These are phyloP conservation scores for Russula virescens DNA, from an alignment of 768 basidiomycete genomes.

Conservation along the genomic window DNA sequence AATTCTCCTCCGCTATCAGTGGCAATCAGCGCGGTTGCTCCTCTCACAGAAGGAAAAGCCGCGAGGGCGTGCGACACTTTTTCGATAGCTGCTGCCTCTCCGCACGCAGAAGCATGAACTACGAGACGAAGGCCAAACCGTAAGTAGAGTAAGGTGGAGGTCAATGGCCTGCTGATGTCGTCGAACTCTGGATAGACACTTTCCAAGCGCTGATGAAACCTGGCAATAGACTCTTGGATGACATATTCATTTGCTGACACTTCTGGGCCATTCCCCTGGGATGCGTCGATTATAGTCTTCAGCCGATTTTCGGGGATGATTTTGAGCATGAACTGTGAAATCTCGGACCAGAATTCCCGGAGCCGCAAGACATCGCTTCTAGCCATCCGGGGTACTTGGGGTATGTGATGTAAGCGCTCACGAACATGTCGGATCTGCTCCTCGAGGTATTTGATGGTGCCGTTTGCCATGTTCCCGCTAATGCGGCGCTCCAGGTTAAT, in stretches of 20 bases:
- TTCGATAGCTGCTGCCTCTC: conserved; percentile 1
- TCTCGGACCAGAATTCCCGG: conserved; percentile 67
- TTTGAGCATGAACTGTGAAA: conserved; percentile 66
- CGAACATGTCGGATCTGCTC: conserved; percentile 31
- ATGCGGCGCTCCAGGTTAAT: conserved; percentile 45
- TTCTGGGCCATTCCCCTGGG: conserved; percentile 35
- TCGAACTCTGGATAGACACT: conserved; percentile 59
- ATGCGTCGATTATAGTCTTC: conserved; percentile 38
- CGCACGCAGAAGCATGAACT: conserved; percentile 24
- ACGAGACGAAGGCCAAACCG: conserved; percentile 67
- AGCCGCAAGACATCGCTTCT: conserved; percentile 44
- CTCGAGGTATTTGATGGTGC: conserved; percentile 43
- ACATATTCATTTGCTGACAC: conserved; percentile 56
- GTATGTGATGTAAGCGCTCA: conserved; percentile 28
- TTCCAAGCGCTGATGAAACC: conserved; percentile 70
- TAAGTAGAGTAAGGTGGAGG: conserved; percentile 57
- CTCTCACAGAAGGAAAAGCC: conserved; percentile 49
- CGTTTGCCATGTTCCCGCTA: conserved; percentile 53
- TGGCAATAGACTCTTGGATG: conserved; percentile 70
- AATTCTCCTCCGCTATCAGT: conserved; percentile 28
- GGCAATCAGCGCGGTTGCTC: conserved; percentile 36
- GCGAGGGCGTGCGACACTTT: conserved; percentile 35
- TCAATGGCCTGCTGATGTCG: conserved; percentile 67
- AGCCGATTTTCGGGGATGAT: conserved; percentile 46
- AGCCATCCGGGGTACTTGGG: conserved; percentile 29